Percentiles rank a stretch among this genome's conserved stretches.
Conservation (phyloP, 2,329 filamentous ascomycete species). For the Phaeophleospora eucalypticola region DNA sequence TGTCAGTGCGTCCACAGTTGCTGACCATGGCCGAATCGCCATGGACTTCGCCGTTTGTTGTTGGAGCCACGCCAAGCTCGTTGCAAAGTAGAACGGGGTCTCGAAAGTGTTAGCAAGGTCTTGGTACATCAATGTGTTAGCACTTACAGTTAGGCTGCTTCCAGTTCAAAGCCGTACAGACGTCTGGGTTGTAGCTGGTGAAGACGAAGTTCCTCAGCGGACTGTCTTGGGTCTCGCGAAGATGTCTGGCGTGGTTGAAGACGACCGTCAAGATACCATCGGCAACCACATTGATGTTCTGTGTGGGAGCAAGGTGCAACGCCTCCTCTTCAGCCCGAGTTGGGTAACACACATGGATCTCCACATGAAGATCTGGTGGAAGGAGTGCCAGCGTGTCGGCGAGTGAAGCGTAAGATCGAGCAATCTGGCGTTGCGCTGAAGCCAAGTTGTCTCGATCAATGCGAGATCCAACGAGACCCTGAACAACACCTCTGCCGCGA, state of each 20-base stretch:
- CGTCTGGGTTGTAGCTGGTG: constrained; percentile 82
- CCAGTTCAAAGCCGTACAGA: constrained; percentile 96
- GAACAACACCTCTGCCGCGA: constrained; percentile 24
- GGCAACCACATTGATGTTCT: constrained; percentile 81
- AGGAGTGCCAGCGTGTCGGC: constrained; percentile 71
- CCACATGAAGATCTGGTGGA: constrained; percentile 76
- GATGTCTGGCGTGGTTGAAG: constrained; percentile 78
- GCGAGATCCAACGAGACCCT: constrained; percentile 27
- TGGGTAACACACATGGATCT: constrained; percentile 89
- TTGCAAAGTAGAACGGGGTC: constrained; percentile 93
- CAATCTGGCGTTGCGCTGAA: constrained; percentile 67
- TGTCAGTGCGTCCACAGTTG: constrained; percentile 66
- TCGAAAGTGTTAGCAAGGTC: constrained; percentile 27
- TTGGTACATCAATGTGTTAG: neutral
- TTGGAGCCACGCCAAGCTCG: constrained; percentile 55
- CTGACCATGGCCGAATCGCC: constrained; percentile 35
- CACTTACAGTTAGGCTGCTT: constrained; percentile 89
- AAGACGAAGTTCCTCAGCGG: constrained; percentile 85
- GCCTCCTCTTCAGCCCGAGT: constrained; percentile 66
- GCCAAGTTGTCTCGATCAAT: constrained; percentile 47
- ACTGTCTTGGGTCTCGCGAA: constrained; percentile 63
- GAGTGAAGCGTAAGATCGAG: constrained; percentile 70
- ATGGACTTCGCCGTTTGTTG: constrained; percentile 3
- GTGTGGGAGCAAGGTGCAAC: constrained; percentile 66
- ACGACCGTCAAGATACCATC: constrained; percentile 80